Conservation (phyloP, 208 protist species). For the Acanthamoeba lenticulata region DNA sequence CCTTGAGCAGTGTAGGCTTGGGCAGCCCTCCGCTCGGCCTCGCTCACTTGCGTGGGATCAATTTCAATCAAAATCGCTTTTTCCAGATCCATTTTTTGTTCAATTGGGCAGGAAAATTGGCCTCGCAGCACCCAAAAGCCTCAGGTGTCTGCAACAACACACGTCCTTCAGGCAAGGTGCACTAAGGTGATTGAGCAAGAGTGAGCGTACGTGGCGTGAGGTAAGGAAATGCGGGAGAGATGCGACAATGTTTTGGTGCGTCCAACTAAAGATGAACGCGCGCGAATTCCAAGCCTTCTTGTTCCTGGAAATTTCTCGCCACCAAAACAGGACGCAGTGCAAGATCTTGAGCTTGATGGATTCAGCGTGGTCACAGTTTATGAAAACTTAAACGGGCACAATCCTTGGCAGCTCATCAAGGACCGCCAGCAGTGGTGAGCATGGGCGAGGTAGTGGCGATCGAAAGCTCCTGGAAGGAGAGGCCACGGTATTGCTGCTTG, state of each 20-base stretch:
- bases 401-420: background rate
- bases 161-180: too few species aligned
- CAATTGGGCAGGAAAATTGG: background rate
- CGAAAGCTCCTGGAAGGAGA: background rate
- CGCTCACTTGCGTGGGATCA: conserved; percentile 49
- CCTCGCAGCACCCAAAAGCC: too few species aligned
- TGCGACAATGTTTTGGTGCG: background rate
- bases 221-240: background rate
- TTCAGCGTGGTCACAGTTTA: too few species aligned
- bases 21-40: conserved; percentile 63
- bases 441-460: background rate
- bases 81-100: conserved; percentile 76
- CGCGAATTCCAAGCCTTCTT: background rate
- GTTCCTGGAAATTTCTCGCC: background rate
- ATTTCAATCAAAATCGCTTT: conserved; percentile 72
- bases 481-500: background rate
- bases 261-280: background rate
- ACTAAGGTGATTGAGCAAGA: too few species aligned
- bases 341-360: too few species aligned
- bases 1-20: conserved; percentile 63
- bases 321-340: too few species aligned
- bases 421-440: background rate
- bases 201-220: background rate
- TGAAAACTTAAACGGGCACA: too few species aligned
- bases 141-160: too few species aligned